Evolutionary conservation across 2,329 filamentous ascomycete species (phyloP).

Genomic region (Chaetomiaceae sp.): DNA sequence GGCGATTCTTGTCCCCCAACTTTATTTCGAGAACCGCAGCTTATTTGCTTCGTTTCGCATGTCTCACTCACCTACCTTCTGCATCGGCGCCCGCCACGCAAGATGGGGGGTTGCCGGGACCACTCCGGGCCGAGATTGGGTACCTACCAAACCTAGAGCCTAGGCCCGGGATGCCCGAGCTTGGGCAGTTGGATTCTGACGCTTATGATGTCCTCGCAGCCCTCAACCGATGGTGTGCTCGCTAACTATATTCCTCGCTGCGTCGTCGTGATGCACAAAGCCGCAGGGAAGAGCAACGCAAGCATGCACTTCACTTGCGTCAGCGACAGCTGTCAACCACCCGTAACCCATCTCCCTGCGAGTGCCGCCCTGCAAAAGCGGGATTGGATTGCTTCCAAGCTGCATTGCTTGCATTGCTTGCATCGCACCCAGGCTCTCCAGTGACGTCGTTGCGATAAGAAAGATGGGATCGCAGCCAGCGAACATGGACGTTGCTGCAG

Average conservation of each 20-base stretch:
- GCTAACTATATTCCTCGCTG: background rate
- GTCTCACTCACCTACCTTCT: constrained; percentile 7
- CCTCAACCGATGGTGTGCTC: constrained; percentile 20
- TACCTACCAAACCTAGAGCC: too few relatives aligned
- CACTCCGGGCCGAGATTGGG: constrained; percentile 10
- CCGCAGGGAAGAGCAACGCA: constrained; percentile 13
- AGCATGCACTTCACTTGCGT: constrained; percentile 13
- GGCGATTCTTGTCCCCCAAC: constrained; percentile 17
- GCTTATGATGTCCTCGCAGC: constrained; percentile 21
- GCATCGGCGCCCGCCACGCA: constrained; percentile 7
- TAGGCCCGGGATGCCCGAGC: background rate
- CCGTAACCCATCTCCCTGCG: constrained; percentile 3
- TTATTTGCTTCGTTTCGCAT: constrained; percentile 10
- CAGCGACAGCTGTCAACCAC: constrained; percentile 12
- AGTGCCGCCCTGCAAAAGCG: constrained; percentile 3
- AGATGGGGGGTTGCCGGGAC: constrained; percentile 11
- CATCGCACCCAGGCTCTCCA: background rate
- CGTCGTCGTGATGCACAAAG: constrained; percentile 2
- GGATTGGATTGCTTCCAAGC: too few relatives aligned
- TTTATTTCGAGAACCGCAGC: background rate
- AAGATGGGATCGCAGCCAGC: constrained; percentile 19
- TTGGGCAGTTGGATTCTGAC: constrained; percentile 3
- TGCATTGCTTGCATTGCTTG: constrained; percentile 4
- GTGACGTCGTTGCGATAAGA: constrained; percentile 11
- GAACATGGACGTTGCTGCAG: too few relatives aligned